Base-by-base conservation (phyloP, 257 asterid genomes). In the Przewalskia tangutica region DNA sequence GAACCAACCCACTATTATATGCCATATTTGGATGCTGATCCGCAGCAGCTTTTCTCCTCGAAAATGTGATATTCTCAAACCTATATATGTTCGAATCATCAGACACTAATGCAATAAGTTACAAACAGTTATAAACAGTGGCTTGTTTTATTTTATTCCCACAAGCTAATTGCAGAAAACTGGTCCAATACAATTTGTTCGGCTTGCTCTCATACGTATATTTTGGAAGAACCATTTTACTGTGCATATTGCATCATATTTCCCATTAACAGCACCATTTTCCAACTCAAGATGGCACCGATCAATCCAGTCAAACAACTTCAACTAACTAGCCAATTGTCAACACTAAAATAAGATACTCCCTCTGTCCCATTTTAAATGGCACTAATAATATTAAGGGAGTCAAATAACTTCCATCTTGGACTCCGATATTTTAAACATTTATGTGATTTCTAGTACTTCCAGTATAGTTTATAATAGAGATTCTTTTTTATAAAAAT, bases 51-150 rank as follows among this genome's bases (percentile, higher is more conserved):
- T 90, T 86, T 85, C 91, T 90, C 91, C 97, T 92, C 98, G 93
- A 94, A 87, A 95, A 94, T 78, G 97, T 95, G 86, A 95, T 89
- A 82, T 95, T 92, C 87, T 94, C 98, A 82, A 95, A 95, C 90
- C 98, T 94, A 85, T 77, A 85, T 83, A 32, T 36, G 55, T 71
- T 86, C 38, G 73, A 70, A 84, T 67, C 64, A 64, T 84, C 58
- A 88, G 66, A 51, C 7, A 81, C n/a, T 46, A 53, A 62, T 8
- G 32, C 60, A 44, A 73, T 50, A 23, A 62, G 62, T 73, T 73
- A 48, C 62, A 50, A 73, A 73, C 18, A 70, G 50, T 12, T 36
- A 50, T 48, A 34, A 38, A n/a, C 20, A 4, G 18, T 59, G 32
- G 44, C 56, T 36, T 16, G 55, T 62, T 67, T 46, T 55, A 34